phyloP scores from a whole-genome alignment of 2,329 filamentous ascomycete genomes.

The Alternaria arbusti region DNA sequence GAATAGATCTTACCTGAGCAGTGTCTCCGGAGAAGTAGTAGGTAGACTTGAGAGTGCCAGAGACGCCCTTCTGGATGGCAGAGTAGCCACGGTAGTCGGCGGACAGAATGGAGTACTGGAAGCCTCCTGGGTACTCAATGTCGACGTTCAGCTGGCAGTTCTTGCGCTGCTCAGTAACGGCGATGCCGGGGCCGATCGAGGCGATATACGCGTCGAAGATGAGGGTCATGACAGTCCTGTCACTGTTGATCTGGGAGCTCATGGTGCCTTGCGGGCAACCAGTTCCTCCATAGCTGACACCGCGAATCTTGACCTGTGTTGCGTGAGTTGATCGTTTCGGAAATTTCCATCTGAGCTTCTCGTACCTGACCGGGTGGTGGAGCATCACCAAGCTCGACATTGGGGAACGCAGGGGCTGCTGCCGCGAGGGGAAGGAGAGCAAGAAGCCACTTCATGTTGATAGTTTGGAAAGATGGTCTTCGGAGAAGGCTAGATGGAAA shows the following conservation, averaged over 20 bases:
- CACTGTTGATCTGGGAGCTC: conserved; percentile 51
- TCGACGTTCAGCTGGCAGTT: conserved; percentile 63
- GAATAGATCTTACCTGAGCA: conserved; percentile 44
- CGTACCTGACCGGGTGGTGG: conserved; percentile 40
- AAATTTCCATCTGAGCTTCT: not conserved
- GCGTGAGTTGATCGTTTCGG: conserved; percentile 16
- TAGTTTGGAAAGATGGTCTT: conserved; percentile 17
- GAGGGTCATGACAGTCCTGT: conserved; percentile 57
- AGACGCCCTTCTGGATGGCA: conserved; percentile 54
- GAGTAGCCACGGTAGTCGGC: conserved; percentile 62
- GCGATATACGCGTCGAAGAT: conserved; percentile 61
- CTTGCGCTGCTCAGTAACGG: conserved; percentile 55
- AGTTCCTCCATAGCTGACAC: conserved; percentile 56
- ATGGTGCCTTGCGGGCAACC: conserved; percentile 56
- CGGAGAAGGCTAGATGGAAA: conserved; percentile 18
- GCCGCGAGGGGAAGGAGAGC: conserved; percentile 43
- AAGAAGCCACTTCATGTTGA: conserved; percentile 49
- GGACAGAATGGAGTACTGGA: conserved; percentile 60
- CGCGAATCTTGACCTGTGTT: conserved; percentile 50
- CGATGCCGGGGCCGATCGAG: conserved; percentile 54
- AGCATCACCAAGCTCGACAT: conserved; percentile 31
- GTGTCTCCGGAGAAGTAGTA: conserved; percentile 61
- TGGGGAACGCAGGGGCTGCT: conserved; percentile 32
- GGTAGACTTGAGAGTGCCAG: conserved; percentile 58
- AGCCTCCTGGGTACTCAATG: conserved; percentile 59